Conservation (phyloP, 1,284 basidiomycete species). For the Trametes versicolor region DNA sequence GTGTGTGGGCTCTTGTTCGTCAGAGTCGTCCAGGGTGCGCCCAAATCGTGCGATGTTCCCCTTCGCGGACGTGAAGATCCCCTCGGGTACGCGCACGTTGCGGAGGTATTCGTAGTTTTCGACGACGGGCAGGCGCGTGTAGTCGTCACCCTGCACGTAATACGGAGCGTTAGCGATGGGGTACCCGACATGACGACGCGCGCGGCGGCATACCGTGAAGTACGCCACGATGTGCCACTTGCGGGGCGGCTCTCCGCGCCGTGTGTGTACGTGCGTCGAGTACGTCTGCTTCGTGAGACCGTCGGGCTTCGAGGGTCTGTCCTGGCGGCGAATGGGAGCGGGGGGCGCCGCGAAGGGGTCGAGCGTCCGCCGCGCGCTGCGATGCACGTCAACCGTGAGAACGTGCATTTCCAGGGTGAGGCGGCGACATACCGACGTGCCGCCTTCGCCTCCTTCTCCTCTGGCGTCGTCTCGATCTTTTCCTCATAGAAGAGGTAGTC, state of each 20-base stretch:
- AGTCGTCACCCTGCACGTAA: slow-evolving; percentile 65
- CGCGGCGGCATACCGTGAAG: slow-evolving; percentile 64
- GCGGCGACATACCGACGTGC: slow-evolving; percentile 62
- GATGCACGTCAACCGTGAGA: slow-evolving; percentile 29
- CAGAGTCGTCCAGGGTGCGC: slow-evolving; percentile 46
- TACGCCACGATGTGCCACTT: slow-evolving; percentile 87
- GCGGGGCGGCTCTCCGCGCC: slow-evolving; percentile 61
- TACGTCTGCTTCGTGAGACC: slow-evolving; percentile 84
- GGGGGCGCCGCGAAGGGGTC: slow-evolving; percentile 66
- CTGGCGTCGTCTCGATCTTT: slow-evolving; percentile 78
- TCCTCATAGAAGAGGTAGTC: slow-evolving; percentile 84
- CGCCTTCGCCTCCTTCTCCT: slow-evolving; percentile 78
- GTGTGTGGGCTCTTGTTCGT: slow-evolving; percentile 37
- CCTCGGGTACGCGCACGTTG: slow-evolving; percentile 66
- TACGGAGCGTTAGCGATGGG: slow-evolving; percentile 17
- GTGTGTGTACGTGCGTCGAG: slow-evolving; percentile 73
- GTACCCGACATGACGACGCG: slow-evolving; percentile 10
- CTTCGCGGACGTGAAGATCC: slow-evolving; percentile 73
- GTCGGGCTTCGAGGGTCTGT: slow-evolving; percentile 76
- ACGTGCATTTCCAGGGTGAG: slow-evolving; percentile 17
- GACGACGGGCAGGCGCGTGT: slow-evolving; percentile 69
- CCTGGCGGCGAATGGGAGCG: slow-evolving; percentile 70
- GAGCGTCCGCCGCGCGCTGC: slow-evolving; percentile 67
- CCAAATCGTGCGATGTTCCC: slow-evolving; percentile 56
- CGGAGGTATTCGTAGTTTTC: slow-evolving; percentile 77